Evolutionary conservation across 345 rosid species (phyloP).

Genomic region (Moricandia moricandioides): DNA sequence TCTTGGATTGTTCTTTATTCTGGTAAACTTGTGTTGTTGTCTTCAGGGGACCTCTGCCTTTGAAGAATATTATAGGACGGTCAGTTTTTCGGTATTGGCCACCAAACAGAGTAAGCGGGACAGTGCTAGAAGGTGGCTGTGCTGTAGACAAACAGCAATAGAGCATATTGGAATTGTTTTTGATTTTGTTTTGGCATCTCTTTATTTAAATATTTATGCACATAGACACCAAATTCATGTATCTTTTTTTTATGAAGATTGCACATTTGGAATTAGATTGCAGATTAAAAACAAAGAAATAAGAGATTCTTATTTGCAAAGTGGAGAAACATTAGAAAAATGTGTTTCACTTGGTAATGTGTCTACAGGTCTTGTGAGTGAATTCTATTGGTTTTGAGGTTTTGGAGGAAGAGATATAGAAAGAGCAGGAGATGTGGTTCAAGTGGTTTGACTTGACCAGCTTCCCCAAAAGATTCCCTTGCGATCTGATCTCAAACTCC

Average conservation of each 20-base stretch:
- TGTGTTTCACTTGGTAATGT: conserved; percentile 27
- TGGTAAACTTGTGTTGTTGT: conserved; percentile 13
- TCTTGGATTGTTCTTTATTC: conserved; percentile 11
- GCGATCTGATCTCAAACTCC: conserved; percentile 55
- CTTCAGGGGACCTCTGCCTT: conserved; percentile 89
- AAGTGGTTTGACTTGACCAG: conserved; percentile 61
- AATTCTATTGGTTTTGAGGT: conserved; percentile 50
- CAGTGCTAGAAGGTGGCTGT: conserved; percentile 62
- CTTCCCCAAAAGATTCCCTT: conserved; percentile 79
- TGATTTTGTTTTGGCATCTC: background rate
- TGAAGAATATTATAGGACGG: conserved; percentile 88
- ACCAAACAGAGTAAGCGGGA: conserved; percentile 70
- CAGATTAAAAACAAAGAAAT: background rate
- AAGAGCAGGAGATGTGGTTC: conserved; percentile 50
- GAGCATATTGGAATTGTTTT: conserved; percentile 24
- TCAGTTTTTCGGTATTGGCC: conserved; percentile 94
- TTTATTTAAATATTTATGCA: conserved; percentile 6
- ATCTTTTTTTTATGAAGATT: conserved; percentile 1
- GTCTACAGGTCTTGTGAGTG: conserved; percentile 39
- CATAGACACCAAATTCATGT: background rate
- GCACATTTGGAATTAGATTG: conserved; percentile 14
- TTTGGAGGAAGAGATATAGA: conserved; percentile 50
- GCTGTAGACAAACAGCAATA: conserved; percentile 55
- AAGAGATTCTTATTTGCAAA: conserved; percentile 1
- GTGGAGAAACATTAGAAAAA: background rate